These are phyloP conservation scores for Ophiostoma sp. DNA, from an alignment of 2,329 filamentous ascomycete species.

Conservation along the genomic window DNA sequence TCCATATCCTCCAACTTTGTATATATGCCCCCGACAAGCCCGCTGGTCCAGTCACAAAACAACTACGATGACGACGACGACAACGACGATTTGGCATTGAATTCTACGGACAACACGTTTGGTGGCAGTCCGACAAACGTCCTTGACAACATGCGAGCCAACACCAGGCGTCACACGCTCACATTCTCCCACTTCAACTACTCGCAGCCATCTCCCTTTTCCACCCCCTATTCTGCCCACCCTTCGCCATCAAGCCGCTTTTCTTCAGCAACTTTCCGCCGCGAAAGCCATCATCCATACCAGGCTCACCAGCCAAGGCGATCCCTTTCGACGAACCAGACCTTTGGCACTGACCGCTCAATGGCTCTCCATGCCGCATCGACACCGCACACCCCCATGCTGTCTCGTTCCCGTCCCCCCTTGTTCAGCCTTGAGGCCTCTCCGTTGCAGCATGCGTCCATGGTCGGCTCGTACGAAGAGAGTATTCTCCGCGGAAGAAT, in stretches of 20 bases:
- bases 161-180: conserved; percentile 63
- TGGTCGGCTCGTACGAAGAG: conserved; percentile 98
- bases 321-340: conserved; percentile 54
- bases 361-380: conserved; percentile 57
- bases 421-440: conserved; percentile 71
- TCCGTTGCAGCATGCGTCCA: conserved; percentile 79
- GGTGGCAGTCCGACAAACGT: conserved; percentile 33
- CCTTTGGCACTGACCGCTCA: background rate
- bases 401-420: conserved; percentile 55
- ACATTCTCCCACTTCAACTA: conserved; percentile 49
- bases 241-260: conserved; percentile 33
- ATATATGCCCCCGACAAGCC: conserved; percentile 85
- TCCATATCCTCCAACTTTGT: conserved; percentile 74
- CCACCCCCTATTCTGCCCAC: conserved; percentile 20
- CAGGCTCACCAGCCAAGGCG: conserved; percentile 75
- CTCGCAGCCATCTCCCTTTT: conserved; percentile 32
- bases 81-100: conserved; percentile 41
- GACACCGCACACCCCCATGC: conserved; percentile 42
- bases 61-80: conserved; percentile 56
- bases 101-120: conserved; percentile 43
- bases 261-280: conserved; percentile 39
- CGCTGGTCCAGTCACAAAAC: conserved; percentile 80
- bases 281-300: conserved; percentile 59
- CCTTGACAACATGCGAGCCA: conserved; percentile 25
- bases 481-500: conserved; percentile 91